Evolutionary conservation across 2,329 filamentous ascomycete species (phyloP).

Genomic region (Aspergillus hiratsukae): DNA sequence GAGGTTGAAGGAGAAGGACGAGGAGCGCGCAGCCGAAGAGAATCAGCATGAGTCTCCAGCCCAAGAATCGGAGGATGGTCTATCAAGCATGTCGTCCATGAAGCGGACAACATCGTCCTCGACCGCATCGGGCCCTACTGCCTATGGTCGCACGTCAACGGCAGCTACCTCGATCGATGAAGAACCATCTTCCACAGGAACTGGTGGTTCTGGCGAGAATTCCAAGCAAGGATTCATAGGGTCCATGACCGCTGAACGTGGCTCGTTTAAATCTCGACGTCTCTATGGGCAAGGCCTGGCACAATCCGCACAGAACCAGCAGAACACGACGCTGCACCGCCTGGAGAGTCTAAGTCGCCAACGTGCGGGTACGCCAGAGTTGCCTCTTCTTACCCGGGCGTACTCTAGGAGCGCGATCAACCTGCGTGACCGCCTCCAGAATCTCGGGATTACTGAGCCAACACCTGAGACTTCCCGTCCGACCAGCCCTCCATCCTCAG

Average conservation of each 20-base stretch:
- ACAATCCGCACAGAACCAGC: conserved; percentile 75
- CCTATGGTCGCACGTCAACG: conserved; percentile 70
- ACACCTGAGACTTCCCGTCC: conserved; percentile 16
- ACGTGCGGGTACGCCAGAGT: conserved; percentile 53
- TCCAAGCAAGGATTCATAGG: conserved; percentile 25
- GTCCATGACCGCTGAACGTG: conserved; percentile 53
- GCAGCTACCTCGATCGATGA: conserved; percentile 86
- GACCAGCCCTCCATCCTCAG: conserved; percentile 42
- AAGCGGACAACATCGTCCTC: conserved; percentile 83
- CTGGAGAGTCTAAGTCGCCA: conserved; percentile 73
- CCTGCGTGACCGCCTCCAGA: conserved; percentile 50
- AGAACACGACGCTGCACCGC: conserved; percentile 69
- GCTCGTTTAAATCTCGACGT: conserved; percentile 65
- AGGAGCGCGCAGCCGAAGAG: conserved; percentile 41
- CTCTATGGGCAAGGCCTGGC: conserved; percentile 80
- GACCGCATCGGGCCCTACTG: conserved; percentile 67
- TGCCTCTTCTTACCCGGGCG: conserved; percentile 42
- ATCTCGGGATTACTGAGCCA: conserved; percentile 26
- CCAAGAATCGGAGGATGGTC: conserved; percentile 42
- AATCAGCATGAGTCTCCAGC: conserved; percentile 36
- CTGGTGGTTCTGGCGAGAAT: conserved; percentile 15
- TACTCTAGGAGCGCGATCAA: conserved; percentile 61
- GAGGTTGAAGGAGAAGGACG: conserved; percentile 51
- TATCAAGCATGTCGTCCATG: conserved; percentile 61
- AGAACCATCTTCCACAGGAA: conserved; percentile 44